phyloP scores from a whole-genome alignment of 2,329 filamentous ascomycete species.

The Ophiostoma novo-ulmi region DNA sequence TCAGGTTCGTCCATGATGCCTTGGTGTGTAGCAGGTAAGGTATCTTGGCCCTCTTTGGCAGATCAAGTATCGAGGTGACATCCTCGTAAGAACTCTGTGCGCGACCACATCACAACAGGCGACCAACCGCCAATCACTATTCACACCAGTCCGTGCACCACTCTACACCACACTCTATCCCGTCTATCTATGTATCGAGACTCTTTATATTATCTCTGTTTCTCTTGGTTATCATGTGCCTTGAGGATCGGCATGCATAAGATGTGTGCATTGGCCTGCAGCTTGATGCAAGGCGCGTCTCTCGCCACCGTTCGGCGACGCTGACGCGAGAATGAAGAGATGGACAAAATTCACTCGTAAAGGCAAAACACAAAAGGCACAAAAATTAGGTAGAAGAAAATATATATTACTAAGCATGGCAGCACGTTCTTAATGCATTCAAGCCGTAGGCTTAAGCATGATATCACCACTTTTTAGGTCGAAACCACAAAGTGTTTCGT shows the following conservation, averaged over 20 bases:
- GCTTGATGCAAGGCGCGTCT: constrained; percentile 7
- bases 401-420: no score
- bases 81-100: neutral
- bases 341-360: neutral
- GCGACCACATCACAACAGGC: neutral
- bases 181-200: neutral
- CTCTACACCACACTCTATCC: neutral
- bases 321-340: neutral
- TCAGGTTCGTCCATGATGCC: neutral
- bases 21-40: neutral
- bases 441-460: neutral
- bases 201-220: neutral
- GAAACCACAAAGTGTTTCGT: constrained; percentile 1
- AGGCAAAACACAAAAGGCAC: neutral
- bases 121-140: constrained; percentile 2
- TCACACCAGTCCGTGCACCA: constrained; percentile 1
- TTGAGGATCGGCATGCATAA: neutral
- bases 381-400: neutral
- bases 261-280: neutral
- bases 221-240: neutral
- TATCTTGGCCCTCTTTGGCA: neutral
- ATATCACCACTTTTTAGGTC: neutral
- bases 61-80: neutral
- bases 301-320: neutral
- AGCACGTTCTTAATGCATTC: no score